Evolutionary conservation across 345 rosid species (phyloP), one percentile per base, ranked within the genome.

Genomic region (Toxicodendron radicans): DNA sequence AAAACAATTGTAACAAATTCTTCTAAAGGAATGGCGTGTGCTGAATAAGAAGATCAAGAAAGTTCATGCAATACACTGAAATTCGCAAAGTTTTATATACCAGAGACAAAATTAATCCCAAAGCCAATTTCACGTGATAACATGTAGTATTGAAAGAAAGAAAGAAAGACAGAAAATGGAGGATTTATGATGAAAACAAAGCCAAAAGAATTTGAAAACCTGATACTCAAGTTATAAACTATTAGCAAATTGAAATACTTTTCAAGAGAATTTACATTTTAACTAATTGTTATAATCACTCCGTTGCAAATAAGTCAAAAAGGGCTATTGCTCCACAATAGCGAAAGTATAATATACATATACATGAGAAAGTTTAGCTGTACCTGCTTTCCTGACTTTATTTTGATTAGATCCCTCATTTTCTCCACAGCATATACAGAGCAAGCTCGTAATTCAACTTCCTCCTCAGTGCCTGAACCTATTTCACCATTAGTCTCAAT

Each of bases 341-440:
- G 10, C 33, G 27, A 59, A 70, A 45, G 18, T 38, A 35, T 0
- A 45, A 45, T 48, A 46, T 35, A 35, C 30, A 56, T 10, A 54
- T 32, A 65, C 2, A 10, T 46, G 5, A 58, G 45, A 20, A 4
- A 49, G 46, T 66, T 62, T n/a, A 54, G 43, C 30, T n/a, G 48
- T 76, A 91, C 97, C 94, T 87, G 90, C 73, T 80, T 89, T 81
- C 91, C 91, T 58, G 78, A 83, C 79, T 88, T 92, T 27, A 5
- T 79, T 35, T 65, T 66, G 53, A 92, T 71, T 74, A 90, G 53
- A 79, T 90, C 97, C 84, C 85, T 79, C 82, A 90, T 87, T 80
- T 88, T 90, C 83, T 92, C 97, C 73, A 90, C 97, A 43, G 97
- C 97, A 84, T 87, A 82, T 70, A 92, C 74, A 43, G 97, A 84